Conservation (phyloP, 305 asterid genomes). For the Fraxinus ornus region DNA sequence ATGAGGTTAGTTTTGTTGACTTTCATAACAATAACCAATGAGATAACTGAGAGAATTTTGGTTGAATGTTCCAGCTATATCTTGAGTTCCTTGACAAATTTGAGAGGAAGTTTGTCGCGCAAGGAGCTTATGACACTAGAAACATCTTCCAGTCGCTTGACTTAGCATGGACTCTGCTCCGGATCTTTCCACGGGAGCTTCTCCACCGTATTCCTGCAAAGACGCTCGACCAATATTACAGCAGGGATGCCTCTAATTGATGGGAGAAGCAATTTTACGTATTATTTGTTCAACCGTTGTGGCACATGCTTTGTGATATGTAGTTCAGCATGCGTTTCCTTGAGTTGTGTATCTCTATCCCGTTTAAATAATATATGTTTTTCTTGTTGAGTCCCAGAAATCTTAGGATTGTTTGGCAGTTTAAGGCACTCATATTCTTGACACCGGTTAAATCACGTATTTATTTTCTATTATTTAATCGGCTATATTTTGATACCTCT, state of each 20-base stretch:
- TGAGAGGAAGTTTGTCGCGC: constrained; percentile 94
- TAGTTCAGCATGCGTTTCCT: constrained; percentile 36
- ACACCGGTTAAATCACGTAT: constrained; percentile 33
- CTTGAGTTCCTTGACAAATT: constrained; percentile 96
- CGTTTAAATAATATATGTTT: constrained; percentile 35
- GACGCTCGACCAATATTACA: constrained; percentile 87
- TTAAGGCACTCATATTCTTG: constrained; percentile 27
- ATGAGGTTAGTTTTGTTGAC: background rate
- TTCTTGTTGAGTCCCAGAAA: constrained; percentile 33
- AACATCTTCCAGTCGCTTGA: constrained; percentile 97
- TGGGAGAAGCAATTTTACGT: background rate
- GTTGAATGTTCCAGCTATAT: constrained; percentile 58
- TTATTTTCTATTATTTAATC: constrained; percentile 17
- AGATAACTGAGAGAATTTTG: constrained; percentile 20
- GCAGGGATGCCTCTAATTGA: constrained; percentile 81
- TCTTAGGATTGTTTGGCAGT: constrained; percentile 32
- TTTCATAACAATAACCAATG: background rate
- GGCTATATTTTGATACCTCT: constrained; percentile 18
- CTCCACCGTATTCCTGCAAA: constrained; percentile 98
- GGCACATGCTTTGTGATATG: constrained; percentile 26
- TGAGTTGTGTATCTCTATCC: constrained; percentile 29
- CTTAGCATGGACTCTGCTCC: constrained; percentile 94
- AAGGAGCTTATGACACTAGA: constrained; percentile 98
- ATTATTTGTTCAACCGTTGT: constrained; percentile 9
- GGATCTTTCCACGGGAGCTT: constrained; percentile 96